phyloP scores from a whole-genome alignment of 805 yeast genomes.

The Candida awuae region DNA sequence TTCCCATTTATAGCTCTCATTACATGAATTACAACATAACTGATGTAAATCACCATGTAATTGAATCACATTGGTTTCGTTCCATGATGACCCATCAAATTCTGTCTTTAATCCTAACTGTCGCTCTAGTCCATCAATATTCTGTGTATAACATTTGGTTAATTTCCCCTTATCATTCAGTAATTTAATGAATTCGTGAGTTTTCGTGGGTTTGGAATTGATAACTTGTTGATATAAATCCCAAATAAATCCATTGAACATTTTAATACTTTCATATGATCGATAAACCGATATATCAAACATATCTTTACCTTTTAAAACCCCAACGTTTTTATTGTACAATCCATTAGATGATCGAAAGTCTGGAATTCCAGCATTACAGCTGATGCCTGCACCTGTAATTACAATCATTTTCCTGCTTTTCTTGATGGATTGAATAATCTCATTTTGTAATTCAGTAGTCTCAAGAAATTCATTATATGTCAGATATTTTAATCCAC shows the following conservation, averaged over 20 bases:
- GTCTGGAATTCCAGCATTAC: slow-evolving; percentile 96
- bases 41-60: slow-evolving; percentile 82
- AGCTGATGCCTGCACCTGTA: slow-evolving; percentile 95
- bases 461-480: slow-evolving; percentile 3
- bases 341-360: slow-evolving; percentile 80
- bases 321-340: slow-evolving; percentile 40
- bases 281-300: slow-evolving; percentile 82
- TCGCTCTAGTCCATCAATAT: slow-evolving; percentile 83
- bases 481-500: slow-evolving; percentile 6
- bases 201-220: slow-evolving; percentile 70
- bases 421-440: slow-evolving; percentile 36
- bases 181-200: slow-evolving; percentile 66
- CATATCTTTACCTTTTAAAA: slow-evolving; percentile 79
- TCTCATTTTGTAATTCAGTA: slow-evolving; percentile 16
- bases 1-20: slow-evolving; percentile 52
- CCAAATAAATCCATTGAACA: slow-evolving; percentile 85
- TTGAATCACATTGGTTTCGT: slow-evolving; percentile 69
- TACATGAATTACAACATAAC: slow-evolving; percentile 71
- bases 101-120: slow-evolving; percentile 58
- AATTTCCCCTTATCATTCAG: slow-evolving; percentile 57
- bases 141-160: slow-evolving; percentile 86
- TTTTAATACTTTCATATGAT: slow-evolving; percentile 51
- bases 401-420: slow-evolving; percentile 54
- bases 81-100: slow-evolving; percentile 44
- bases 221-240: slow-evolving; percentile 61